Base-by-base conservation (phyloP, 495 filamentous ascomycete genomes). In the Penicillium verhagenii region DNA sequence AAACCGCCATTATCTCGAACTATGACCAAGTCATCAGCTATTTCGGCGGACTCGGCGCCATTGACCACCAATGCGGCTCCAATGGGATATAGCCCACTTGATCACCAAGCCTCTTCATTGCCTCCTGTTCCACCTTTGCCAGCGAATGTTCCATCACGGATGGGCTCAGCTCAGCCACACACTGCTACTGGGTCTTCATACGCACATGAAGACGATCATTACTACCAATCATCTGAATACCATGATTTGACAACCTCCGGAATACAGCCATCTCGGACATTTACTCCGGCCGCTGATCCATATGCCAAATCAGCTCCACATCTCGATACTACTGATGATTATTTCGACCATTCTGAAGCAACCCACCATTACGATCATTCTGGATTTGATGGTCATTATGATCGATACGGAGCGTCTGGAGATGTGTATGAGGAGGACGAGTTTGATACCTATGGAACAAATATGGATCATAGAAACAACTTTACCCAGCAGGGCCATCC, bases 71-170 rank as follows among this genome's bases (percentile, higher is more conserved):
- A 62, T 45, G 57, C 65, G 10, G 62, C 65, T 19, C 25, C 33
- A 4, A 66, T 63, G 59, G 65, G 59, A 28, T 68, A 65, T 31
- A 68, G 57, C 14, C 57, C 62, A 20, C 52, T 68, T 13, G 65
- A 66, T 40, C 53, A 53, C 6, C 52, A 54, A 16, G 45, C 42
- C 24, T 43, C 59, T 0, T 43, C 65, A 4, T 31, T 63, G 14
- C 65, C 65, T 7, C 65, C 62, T 13, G 54, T 66, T 1, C 65
- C 65, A 6, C 65, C 62, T 4, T 29, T 68, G 20, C 65, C 65
- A 9, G 19, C 52, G 6, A 53, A 28, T 29, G 46, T 54, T 16
- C 52, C 54, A 1, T 28, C 59, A 6, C 49, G 58, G 23, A 52
- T 54, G 23, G 51, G 33, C 16, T 54, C 55, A 6, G 38, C 52